Evolutionary conservation across 768 basidiomycete genomes (phyloP), one percentile per base, ranked within the genome.

Genomic region (Leccinellum albellum): DNA sequence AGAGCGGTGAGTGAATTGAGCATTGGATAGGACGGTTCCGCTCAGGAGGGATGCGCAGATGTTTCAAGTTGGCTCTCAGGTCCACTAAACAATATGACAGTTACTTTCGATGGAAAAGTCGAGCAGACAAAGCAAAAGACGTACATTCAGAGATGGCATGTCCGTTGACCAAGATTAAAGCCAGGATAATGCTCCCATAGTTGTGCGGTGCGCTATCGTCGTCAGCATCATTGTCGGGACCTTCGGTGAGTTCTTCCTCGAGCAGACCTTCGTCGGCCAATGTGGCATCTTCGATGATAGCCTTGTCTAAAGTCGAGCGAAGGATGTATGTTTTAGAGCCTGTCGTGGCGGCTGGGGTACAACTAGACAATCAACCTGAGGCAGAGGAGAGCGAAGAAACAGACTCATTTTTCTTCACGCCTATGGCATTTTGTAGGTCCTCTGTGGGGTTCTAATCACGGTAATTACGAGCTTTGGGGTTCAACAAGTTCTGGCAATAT

Each of bases 301-400:
- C 60, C 0, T 82, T 70, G 53, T 91, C 75, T 15, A 98, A 79
- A 1, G 69, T 75, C 2, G 93, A 94, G 47, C 94, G 87, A 17
- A 97, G 76, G 45, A 95, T 89, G 68, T 89, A 98, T 7, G 84
- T 84, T 66, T 91, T 93, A 1, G 89, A 85, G 1, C 88, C 83
- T 3, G 79, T 66, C 6, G 82, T 74, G 10, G 81, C 70, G 20
- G 81, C 86, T 58, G 29, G 14, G 9, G 29, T 5, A 12, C 1
- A 14, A 44, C 14, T 2, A 8, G 14, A 20, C 40, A 35, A 17
- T 58, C 10, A 46, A 37, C n/a, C 35, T 2, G 4, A 20, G 13
- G 1, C 24, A n/a, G 52, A 4, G 10, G 3, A 35, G 14, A 47
- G 14, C 4, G 13, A 1, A 7, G 14, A n/a, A 5, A 49, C 51